Base-by-base conservation (phyloP, 306 rosid species). In the Fragaria ananassa region DNA sequence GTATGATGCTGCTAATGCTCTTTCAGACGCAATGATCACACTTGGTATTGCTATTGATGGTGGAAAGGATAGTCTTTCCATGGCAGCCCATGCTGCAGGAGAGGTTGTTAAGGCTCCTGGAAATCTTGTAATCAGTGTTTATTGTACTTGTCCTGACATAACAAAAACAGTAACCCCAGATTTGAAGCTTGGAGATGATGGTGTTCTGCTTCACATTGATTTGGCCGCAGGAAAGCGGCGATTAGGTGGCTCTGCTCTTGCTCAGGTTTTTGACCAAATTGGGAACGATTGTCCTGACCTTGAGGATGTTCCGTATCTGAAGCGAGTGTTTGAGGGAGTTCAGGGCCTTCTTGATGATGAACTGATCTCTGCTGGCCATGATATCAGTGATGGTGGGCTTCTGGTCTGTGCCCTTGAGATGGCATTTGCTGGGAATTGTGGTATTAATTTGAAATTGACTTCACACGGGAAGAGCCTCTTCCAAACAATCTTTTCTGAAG, bases 101-200 rank as follows among this genome's bases (percentile, higher is more conserved):
- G 98, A 93, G 86, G 91, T 91, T 71, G 97, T 93, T 17, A 93
- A 88, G 88, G 98, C 97, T 74, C 98, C 97, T 15, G 98, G 98
- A 56, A 93, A 91, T 83, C 93, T 89, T 83, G 98, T 93, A 21
- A 93, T 91, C 34, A 93, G 98, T 80, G 96, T 79, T 74, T 93
- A 93, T 82, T 96, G 85, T 71, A 91, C 98, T 69, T 93, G 98
- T 82, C 92, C 96, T 42, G 97, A 93, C 83, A 89, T 93, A 77
- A 91, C 97, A 39, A 93, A 93, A 80, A 93, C 96, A 15, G 91
- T 91, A 57, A 93, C 97, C 25, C 97, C 98, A 0, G 98, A 89
- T 86, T 82, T 91, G 79, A 93, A 93, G 86, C 86, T 91, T 1
- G 89, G 80, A 73, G 96, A 88, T 61, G 90, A 87, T 56, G 97